Evolutionary conservation across 2,329 filamentous ascomycete genomes (phyloP).

Genomic region (Colletotrichum costaricense): DNA sequence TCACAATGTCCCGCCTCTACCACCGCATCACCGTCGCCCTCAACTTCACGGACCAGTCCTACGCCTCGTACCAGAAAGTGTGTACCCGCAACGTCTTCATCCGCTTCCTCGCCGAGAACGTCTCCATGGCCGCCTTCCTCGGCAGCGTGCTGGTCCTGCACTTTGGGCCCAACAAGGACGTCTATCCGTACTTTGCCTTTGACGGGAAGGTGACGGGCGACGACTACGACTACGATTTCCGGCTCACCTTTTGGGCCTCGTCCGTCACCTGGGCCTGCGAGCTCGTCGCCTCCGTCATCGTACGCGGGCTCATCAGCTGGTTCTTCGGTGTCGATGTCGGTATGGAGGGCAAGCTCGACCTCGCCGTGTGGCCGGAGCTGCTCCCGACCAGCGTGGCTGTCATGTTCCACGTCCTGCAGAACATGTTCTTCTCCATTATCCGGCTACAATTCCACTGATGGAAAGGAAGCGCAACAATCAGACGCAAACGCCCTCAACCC

Average conservation of each 20-base stretch:
- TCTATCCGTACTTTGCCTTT: constrained; percentile 78
- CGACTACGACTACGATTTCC: constrained; percentile 66
- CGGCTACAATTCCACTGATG: constrained; percentile 65
- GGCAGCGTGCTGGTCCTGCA: constrained; percentile 74
- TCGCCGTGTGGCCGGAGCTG: constrained; percentile 75
- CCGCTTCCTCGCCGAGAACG: constrained; percentile 74
- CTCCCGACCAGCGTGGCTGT: constrained; percentile 74
- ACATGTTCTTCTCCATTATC: constrained; percentile 78
- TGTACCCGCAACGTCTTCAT: constrained; percentile 76
- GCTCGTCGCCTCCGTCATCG: constrained; percentile 69
- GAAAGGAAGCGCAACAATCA: background rate
- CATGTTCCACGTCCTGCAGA: constrained; percentile 76
- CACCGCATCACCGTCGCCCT: constrained; percentile 67
- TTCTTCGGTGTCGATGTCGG: constrained; percentile 73
- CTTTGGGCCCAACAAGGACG: constrained; percentile 74
- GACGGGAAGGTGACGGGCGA: constrained; percentile 53
- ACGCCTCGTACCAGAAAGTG: constrained; percentile 73
- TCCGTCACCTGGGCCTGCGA: constrained; percentile 76
- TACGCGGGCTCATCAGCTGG: constrained; percentile 67
- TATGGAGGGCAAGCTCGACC: constrained; percentile 72
- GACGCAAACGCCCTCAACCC: background rate
- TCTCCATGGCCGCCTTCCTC: constrained; percentile 75
- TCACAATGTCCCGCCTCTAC: constrained; percentile 70
- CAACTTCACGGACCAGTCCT: constrained; percentile 68
- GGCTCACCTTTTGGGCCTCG: constrained; percentile 71